phyloP scores from a whole-genome alignment of 2,329 filamentous ascomycete genomes.

The Pseudopyrenochaeta lycopersici region DNA sequence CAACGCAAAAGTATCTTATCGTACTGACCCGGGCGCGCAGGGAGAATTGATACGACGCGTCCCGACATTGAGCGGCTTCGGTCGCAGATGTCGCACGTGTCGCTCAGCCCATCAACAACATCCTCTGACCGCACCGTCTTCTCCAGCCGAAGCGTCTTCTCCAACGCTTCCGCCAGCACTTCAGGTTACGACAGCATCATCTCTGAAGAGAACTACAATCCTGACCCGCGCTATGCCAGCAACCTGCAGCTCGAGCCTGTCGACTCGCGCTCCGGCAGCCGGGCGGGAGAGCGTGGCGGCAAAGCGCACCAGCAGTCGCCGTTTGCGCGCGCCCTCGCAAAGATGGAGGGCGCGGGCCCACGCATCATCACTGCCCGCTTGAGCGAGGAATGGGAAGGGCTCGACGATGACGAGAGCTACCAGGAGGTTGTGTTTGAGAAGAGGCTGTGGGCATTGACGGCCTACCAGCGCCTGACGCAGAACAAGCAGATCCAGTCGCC shows the following conservation, averaged over 20 bases:
- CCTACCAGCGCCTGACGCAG: conserved; percentile 37
- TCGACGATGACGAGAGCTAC: conserved; percentile 36
- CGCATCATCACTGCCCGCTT: conserved; percentile 35
- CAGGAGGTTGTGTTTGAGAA: conserved; percentile 39
- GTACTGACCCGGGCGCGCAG: no score
- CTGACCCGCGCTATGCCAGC: conserved; percentile 18
- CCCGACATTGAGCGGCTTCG: neutral
- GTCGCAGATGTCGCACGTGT: neutral
- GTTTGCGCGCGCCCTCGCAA: conserved; percentile 32
- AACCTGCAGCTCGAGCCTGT: conserved; percentile 29
- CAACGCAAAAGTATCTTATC: no score
- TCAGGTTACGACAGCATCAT: conserved; percentile 21
- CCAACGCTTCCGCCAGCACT: conserved; percentile 10
- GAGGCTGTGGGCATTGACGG: conserved; percentile 37
- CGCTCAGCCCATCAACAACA: neutral
- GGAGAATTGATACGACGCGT: no score
- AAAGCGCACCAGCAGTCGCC: conserved; percentile 24
- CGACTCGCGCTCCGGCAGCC: conserved; percentile 31
- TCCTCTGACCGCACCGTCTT: neutral
- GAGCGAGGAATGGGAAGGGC: conserved; percentile 39
- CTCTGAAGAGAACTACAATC: conserved; percentile 21
- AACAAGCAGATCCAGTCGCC: conserved; percentile 38
- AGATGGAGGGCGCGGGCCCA: conserved; percentile 36
- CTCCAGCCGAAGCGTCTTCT: conserved; percentile 32
- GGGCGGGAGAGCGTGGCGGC: conserved; percentile 24